phyloP scores from a whole-genome alignment of 495 filamentous ascomycete species.

The Annulohypoxylon nitens region DNA sequence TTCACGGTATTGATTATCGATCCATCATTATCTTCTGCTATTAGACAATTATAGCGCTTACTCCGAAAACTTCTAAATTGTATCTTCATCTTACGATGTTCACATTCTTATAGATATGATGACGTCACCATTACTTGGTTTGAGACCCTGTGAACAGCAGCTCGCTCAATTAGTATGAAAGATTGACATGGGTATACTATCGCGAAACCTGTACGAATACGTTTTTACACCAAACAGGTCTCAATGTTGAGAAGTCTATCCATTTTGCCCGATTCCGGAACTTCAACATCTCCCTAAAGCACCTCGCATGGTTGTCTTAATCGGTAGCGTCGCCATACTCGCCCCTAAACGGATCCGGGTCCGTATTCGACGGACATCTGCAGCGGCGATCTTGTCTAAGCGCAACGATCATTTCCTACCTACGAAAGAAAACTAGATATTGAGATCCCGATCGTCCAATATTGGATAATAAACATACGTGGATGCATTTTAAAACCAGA shows the following conservation, averaged over 20 bases:
- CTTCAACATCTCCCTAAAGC: background rate
- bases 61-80: background rate
- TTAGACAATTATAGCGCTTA: background rate
- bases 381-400: constrained; percentile 6
- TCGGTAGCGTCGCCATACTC: background rate
- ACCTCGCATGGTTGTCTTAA: background rate
- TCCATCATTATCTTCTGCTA: background rate
- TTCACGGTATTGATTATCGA: background rate
- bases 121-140: constrained; percentile 9
- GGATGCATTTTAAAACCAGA: background rate
- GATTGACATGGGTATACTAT: background rate
- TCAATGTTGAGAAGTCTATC: background rate
- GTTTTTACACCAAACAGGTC: background rate
- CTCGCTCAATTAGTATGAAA: background rate
- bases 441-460: background rate
- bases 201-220: background rate
- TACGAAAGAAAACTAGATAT: background rate
- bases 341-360: background rate
- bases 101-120: background rate
- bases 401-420: background rate
- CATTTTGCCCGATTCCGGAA: background rate
- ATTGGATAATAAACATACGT: background rate
- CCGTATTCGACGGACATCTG: background rate
- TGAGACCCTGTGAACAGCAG: background rate
- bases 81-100: background rate